Conservation (phyloP, 129 eudicot species). For the Lonicera japonica region DNA sequence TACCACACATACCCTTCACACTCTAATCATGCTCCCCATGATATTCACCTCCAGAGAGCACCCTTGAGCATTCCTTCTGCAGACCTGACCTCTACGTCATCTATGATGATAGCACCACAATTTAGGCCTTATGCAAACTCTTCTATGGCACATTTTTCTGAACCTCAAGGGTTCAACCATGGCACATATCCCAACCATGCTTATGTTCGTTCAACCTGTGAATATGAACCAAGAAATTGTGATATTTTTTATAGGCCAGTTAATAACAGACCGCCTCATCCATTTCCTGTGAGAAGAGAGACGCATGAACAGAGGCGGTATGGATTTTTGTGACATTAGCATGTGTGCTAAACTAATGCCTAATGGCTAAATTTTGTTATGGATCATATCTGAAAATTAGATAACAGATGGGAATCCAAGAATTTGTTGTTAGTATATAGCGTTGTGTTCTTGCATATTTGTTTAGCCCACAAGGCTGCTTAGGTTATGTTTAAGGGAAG, state of each 20-base stretch:
- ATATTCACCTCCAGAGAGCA: conserved; percentile 15
- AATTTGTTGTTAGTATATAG: too few species aligned
- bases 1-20: conserved; percentile 13
- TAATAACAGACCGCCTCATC: conserved; percentile 2
- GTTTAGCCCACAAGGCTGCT: too few species aligned
- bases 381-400: too few species aligned
- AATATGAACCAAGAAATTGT: conserved; percentile 2
- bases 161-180: conserved; percentile 12
- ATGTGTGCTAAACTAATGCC: neutral
- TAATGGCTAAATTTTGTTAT: too few species aligned
- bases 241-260: conserved; percentile 4
- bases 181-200: conserved; percentile 5
- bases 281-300: conserved; percentile 3
- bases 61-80: neutral
- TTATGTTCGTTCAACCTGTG: neutral
- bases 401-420: too few species aligned
- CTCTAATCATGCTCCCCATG: conserved; percentile 12
- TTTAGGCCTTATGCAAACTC: conserved; percentile 1
- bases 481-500: too few species aligned
- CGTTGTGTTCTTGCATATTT: too few species aligned
- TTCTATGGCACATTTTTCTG: neutral
- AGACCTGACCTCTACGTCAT: conserved; percentile 6
- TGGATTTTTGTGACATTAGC: neutral
- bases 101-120: conserved; percentile 10
- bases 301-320: neutral